Evolutionary conservation across 2,329 filamentous ascomycete species (phyloP).

Genomic region (Chrysosporium queenslandicum): DNA sequence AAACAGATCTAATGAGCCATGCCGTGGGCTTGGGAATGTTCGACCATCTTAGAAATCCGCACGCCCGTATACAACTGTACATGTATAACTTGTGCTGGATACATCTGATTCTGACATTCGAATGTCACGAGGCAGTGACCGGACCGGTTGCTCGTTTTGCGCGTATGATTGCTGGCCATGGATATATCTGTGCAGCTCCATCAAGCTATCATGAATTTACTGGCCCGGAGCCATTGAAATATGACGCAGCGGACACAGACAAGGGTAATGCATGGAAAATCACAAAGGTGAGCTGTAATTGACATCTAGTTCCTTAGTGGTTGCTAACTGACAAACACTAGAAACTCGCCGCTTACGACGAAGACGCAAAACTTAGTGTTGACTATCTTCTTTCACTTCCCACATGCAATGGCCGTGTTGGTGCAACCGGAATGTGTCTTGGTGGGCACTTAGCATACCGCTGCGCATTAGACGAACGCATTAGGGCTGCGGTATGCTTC

Average conservation of each 20-base stretch:
- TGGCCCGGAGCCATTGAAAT: constrained; percentile 63
- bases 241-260: constrained; percentile 81
- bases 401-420: constrained; percentile 72
- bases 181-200: constrained; percentile 85
- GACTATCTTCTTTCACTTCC: constrained; percentile 60
- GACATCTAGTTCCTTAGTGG: not conserved
- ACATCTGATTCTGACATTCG: not conserved
- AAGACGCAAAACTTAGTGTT: constrained; percentile 59
- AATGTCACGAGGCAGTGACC: constrained; percentile 51
- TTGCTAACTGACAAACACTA: constrained; percentile 28
- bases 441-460: constrained; percentile 77
- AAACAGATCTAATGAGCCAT: too few species aligned
- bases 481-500: constrained; percentile 71
- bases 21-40: too few species aligned
- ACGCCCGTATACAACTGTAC: too few species aligned
- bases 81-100: not conserved
- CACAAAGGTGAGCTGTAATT: constrained; percentile 48
- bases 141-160: constrained; percentile 83
- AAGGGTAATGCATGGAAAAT: constrained; percentile 79
- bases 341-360: constrained; percentile 78
- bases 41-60: too few species aligned
- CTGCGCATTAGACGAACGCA: constrained; percentile 62
- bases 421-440: constrained; percentile 81
- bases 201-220: constrained; percentile 92
- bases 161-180: constrained; percentile 81